A percentile compares a stretch with the other conserved stretches of the same genome.
Evolutionary conservation across 2,329 filamentous ascomycete species (phyloP).

Genomic region (Cercospora nicotianae): DNA sequence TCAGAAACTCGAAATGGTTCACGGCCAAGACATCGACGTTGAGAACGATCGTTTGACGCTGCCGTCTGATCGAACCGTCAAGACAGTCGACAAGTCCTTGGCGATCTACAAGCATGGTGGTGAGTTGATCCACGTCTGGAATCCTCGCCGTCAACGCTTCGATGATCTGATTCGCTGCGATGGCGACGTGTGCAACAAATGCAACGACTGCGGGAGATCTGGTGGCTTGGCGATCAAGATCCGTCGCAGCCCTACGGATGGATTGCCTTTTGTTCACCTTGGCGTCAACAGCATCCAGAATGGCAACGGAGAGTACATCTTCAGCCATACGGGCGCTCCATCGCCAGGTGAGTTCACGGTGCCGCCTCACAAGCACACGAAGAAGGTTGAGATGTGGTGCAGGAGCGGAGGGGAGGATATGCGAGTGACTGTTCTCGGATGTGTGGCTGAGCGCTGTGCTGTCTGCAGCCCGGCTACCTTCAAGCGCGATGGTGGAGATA

Average conservation of each 20-base stretch:
- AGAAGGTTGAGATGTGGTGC: not conserved
- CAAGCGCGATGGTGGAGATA: not conserved
- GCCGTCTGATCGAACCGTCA: not conserved
- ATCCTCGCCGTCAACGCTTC: not conserved
- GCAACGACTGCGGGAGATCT: not conserved
- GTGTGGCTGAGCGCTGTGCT: not conserved
- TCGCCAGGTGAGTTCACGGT: not conserved
- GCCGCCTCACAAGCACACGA: not conserved
- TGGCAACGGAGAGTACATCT: not conserved
- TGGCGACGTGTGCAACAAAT: not conserved
- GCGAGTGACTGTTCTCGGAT: not conserved
- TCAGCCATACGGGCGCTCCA: not conserved
- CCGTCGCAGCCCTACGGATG: not conserved
- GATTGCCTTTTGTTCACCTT: conserved; percentile 8
- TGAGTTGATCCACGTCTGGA: not conserved
- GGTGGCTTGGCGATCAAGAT: not conserved
- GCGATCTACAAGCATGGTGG: not conserved
- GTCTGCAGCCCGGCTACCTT: not conserved
- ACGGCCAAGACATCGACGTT: not conserved
- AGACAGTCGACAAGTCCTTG: not conserved
- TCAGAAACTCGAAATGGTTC: not conserved
- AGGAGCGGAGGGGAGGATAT: not conserved
- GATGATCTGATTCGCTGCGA: not conserved
- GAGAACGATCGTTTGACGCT: not conserved
- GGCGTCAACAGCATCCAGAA: not conserved